These are phyloP conservation scores for Lactarius indigo DNA, from an alignment of 768 basidiomycete species.

Conservation along the genomic window DNA sequence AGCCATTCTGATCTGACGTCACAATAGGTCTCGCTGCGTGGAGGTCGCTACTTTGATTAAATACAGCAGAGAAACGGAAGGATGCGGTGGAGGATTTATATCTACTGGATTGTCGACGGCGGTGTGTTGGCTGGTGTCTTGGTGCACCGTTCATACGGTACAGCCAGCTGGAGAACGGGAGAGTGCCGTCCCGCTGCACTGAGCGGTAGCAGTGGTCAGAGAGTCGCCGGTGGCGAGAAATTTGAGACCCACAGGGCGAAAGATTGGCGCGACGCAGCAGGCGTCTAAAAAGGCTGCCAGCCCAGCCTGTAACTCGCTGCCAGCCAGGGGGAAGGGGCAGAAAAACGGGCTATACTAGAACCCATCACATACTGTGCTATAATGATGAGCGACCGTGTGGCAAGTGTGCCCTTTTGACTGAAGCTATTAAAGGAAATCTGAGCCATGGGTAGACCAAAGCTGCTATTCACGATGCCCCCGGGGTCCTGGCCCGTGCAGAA, in stretches of 20 bases:
- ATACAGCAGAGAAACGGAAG: neutral
- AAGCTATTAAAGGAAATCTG: conserved; percentile 46
- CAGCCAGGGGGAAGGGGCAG: neutral
- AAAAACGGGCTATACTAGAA: conserved; percentile 43
- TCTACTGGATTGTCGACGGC: neutral
- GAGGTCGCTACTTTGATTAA: conserved; percentile 14
- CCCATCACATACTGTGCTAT: conserved; percentile 52
- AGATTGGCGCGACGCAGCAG: conserved; percentile 51
- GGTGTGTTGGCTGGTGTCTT: conserved; percentile 50
- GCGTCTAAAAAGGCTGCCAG: conserved; percentile 31
- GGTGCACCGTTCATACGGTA: conserved; percentile 53
- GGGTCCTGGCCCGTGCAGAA: conserved; percentile 59
- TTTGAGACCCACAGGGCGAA: conserved; percentile 43
- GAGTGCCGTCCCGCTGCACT: conserved; percentile 52
- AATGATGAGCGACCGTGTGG: conserved; percentile 54
- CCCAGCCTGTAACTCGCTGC: neutral
- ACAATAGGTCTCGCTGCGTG: conserved; percentile 7
- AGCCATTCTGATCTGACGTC: neutral
- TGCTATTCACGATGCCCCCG: conserved; percentile 34
- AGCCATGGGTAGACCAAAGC: conserved; percentile 43
- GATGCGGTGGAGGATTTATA: neutral
- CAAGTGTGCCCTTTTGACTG: conserved; percentile 47
- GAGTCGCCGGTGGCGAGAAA: neutral
- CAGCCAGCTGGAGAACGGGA: conserved; percentile 53
- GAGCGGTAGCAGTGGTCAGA: neutral